Evolutionary conservation across 306 rosid species (phyloP).

Genomic region (Cucurbita ficifolia): DNA sequence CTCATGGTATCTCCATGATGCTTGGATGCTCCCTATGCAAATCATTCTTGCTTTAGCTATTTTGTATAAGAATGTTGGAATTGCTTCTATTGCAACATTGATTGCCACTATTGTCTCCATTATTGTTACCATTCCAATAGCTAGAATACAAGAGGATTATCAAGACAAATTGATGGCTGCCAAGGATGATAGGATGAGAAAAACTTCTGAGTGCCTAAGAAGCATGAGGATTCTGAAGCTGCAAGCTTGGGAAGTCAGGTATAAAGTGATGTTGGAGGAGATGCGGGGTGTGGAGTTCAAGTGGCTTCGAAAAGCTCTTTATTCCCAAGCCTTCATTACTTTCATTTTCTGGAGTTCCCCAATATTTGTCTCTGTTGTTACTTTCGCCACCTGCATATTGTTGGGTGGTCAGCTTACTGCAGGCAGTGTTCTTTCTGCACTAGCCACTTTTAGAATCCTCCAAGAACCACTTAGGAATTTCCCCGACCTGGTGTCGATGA

Average conservation of each 20-base stretch:
- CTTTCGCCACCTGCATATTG: conserved; percentile 74
- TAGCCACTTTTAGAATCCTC: conserved; percentile 96
- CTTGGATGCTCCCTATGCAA: conserved; percentile 98
- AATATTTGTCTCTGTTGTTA: conserved; percentile 90
- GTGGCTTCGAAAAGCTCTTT: conserved; percentile 89
- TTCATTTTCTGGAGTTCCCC: conserved; percentile 99
- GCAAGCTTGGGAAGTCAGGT: conserved; percentile 98
- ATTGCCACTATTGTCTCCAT: conserved; percentile 89
- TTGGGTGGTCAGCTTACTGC: conserved; percentile 80
- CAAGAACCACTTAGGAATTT: conserved; percentile 99
- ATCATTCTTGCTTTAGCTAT: conserved; percentile 86
- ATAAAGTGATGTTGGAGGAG: conserved; percentile 59
- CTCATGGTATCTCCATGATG: conserved; percentile 94
- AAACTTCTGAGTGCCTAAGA: conserved; percentile 87
- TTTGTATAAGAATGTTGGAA: conserved; percentile 92
- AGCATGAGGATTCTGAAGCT: conserved; percentile 95
- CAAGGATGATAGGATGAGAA: conserved; percentile 97
- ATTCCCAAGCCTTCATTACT: conserved; percentile 94
- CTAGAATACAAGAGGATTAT: conserved; percentile 72
- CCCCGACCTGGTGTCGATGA: conserved; percentile 93
- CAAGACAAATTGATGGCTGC: conserved; percentile 97
- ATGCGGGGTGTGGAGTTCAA: conserved; percentile 91
- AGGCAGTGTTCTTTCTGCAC: conserved; percentile 94
- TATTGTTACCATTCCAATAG: conserved; percentile 64
- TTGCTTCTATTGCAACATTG: conserved; percentile 79